Evolutionary conservation across 2,329 filamentous ascomycete genomes (phyloP), one percentile per base, ranked within the genome.

Genomic region (Metarhizium robertsii): DNA sequence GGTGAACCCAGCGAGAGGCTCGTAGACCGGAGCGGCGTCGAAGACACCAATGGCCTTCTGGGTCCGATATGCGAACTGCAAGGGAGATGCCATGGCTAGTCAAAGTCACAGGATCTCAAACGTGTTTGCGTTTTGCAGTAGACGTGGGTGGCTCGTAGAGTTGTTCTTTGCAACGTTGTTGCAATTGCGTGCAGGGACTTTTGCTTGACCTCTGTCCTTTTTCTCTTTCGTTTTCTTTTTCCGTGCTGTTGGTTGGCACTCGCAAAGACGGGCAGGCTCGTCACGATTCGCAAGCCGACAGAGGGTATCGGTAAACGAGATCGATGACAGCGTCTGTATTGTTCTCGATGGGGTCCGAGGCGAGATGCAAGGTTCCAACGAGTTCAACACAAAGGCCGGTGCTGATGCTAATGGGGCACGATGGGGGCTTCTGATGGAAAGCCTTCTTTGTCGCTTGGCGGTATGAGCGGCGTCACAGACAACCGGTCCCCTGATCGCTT

Each of bases 61-160:
- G 73, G 94, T 96, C 77, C 94, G 90, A 81, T 88, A 96, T 75
- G 90, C 90, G 85, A 96, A 88, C 84, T 96, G 92, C 77, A 92
- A 87, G 69, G 89, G 85, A 79, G 80, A 86, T 73, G 90, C 88
- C 91, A 96, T 96, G 83, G 85, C 88, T 91, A 91, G 83, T 85
- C 70, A 90, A 91, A 91, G 87, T 80, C 87, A 90, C 88, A 88
- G 85, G 60, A 60, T 68, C 68, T 67, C 65, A 61, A 61, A 60
- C 60, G 57, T 16, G 8, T 48, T 25, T 50, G 34, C 43, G 14
- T 50, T 48, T 58, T 62, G 64, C 60, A 64, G 61, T 62, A 55
- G 61, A 60, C 59, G 54, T 56, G 61, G 61, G 53, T 48, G 52
- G 55, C 55, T 55, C 50, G 34, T 18, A 48, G 42, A n/a, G 14